Evolutionary conservation across 2,329 filamentous ascomycete species (phyloP), one percentile per base, ranked within the genome.

Genomic region (Cladosporium sp.): DNA sequence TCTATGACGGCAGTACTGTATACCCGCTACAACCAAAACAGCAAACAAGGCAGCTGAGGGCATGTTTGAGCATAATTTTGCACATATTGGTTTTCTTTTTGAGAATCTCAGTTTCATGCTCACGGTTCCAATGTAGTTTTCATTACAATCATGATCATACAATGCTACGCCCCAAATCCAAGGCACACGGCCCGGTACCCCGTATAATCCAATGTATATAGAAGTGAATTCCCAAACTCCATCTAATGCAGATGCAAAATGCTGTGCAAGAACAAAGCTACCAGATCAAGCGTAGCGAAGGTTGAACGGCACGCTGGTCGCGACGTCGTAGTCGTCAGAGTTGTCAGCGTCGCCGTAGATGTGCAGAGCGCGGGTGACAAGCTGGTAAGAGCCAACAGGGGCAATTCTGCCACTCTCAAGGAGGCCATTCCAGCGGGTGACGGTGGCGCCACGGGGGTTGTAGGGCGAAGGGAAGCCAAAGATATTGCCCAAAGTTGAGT

Each of bases 301-400:
- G 16, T 40, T 66, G 35, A 76, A 76, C 2, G 70, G 67, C 49
- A 71, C 69, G 21, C 68, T 71, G 35, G 69, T 69, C 5, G 70
- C 68, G 18, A 66, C 61, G 26, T 75, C 71, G 58, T 73, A 76
- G 52, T 75, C 74, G 28, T 69, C 68, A 10, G 65, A 64, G 3
- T 69, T 66, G 6, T 63, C 60, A 53, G 67, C 62, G 33, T 76
- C 69, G 6, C 74, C 75, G 60, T 72, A 76, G 31, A 75, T 70
- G 57, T 69, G 71, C 37, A 76, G 67, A 5, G 69, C 75, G n/a
- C 72, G 68, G 14, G 72, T 69, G 7, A 75, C 65, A 16, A 76
- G 67, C 57, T 64, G 66, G 64, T 76, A 76, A 4, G 67, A 65
- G 10, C 75, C 75, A 12, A 72, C 72, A 1, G 73, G 73, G 3